phyloP scores from a whole-genome alignment of 2,329 filamentous ascomycete species.

The Colletotrichum agaves region DNA sequence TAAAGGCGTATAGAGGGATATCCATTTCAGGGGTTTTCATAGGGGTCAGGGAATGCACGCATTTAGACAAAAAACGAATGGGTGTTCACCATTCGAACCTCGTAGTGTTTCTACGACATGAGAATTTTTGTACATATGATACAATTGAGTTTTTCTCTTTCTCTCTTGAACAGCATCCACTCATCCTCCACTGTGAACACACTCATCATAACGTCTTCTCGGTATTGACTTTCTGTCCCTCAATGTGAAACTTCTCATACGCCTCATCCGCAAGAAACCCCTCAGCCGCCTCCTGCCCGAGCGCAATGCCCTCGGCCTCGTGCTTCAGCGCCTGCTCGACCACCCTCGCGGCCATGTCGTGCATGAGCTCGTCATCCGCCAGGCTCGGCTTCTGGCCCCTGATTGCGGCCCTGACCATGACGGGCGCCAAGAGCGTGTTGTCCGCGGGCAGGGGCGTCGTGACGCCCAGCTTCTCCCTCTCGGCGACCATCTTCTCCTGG shows the following conservation, averaged over 20 bases:
- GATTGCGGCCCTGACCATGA: slow-evolving; percentile 51
- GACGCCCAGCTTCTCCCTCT: slow-evolving; percentile 75
- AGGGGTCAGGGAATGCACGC: slow-evolving; percentile 14
- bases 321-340: slow-evolving; percentile 53
- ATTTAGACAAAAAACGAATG: slow-evolving; percentile 10
- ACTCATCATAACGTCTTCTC: slow-evolving; percentile 8
- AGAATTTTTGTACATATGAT: slow-evolving; percentile 38
- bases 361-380: no score
- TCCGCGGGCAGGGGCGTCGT: slow-evolving; percentile 35
- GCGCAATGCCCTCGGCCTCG: slow-evolving; percentile 55
- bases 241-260: slow-evolving; percentile 51
- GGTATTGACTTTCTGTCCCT: slow-evolving; percentile 46
- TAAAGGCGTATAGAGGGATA: slow-evolving; percentile 19
- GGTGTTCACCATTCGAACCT: neutral
- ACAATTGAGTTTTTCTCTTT: slow-evolving; percentile 12
- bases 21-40: slow-evolving; percentile 6
- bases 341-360: no score
- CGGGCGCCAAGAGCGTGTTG: slow-evolving; percentile 51
- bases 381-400: neutral
- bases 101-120: slow-evolving; percentile 4
- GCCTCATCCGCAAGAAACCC: slow-evolving; percentile 47
- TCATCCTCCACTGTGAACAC: neutral
- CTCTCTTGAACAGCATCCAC: neutral
- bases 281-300: slow-evolving; percentile 54
- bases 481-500: slow-evolving; percentile 68